Base-by-base conservation (phyloP, 164 flowering plant genomes). In the Vitis labrusca region DNA sequence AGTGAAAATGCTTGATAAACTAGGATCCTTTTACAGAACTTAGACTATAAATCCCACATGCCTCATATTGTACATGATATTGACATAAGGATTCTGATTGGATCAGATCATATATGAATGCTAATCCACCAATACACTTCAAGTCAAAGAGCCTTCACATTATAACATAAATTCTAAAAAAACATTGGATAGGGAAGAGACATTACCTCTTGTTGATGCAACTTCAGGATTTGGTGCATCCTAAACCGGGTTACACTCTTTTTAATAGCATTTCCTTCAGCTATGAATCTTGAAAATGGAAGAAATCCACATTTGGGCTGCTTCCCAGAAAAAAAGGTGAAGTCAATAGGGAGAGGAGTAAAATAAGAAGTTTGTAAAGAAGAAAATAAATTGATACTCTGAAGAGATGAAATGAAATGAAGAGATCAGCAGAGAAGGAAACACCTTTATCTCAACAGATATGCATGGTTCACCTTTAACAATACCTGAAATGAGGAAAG, bases 251-350 rank as follows among this genome's bases (percentile, higher is more conserved):
- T 62, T 8, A 78, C 59, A 52, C 72, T 77, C 80, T 73, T 86
- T 78, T 95, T 95, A 30, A 86, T 50, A 17, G 83, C 79, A 83
- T 91, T 89, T 71, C 57, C 77, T 68, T 86, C 90, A 14, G 79
- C 68, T 49, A 95, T 88, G 76, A 86, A 88, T 69, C 72, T 89
- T 71, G 97, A 93, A 71, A 53, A 62, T 63, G 99, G 93, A 66
- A 95, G 92, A 88, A 91, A 93, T 71, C 99, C 99, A 79, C 97
- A 89, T 82, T 95, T 95, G 53, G 99, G 98, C 98, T 95, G 88
- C 72, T 73, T 73, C 50, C 44, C 56, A 53, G 32, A 69, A 69
- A 77, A 48, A 60, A 50, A 55, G 60, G 5, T n/a, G 11, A 70
- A 54, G 59, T 10, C 67, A 55, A 68, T 17, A 50, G 17, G 61